Evolutionary conservation across 441 rosid species (phyloP).

Genomic region (Pelargonium cotyledonis): DNA sequence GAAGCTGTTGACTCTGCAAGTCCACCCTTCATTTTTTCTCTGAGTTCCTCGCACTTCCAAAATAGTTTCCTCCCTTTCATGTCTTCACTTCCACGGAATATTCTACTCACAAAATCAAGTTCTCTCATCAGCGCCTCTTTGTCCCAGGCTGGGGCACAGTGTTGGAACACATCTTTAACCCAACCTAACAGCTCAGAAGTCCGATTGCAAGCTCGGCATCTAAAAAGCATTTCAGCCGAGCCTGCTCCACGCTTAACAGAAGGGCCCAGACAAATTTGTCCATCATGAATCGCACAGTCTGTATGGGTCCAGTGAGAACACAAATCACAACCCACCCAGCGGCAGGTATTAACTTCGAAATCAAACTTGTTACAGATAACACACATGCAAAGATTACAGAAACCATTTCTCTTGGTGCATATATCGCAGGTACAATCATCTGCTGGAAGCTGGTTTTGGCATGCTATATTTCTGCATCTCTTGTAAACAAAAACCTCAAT

Average conservation of each 20-base stretch:
- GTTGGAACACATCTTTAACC: constrained; percentile 97
- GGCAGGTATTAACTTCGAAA: constrained; percentile 92
- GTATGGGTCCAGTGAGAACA: constrained; percentile 99
- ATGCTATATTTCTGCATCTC: constrained; percentile 87
- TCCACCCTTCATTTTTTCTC: constrained; percentile 77
- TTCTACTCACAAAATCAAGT: constrained; percentile 82
- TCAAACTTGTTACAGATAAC: constrained; percentile 95
- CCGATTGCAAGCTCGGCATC: constrained; percentile 80
- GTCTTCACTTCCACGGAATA: constrained; percentile 90
- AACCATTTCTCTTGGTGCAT: constrained; percentile 73
- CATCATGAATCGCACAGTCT: constrained; percentile 91
- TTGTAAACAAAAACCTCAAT: constrained; percentile 84
- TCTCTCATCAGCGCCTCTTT: constrained; percentile 74
- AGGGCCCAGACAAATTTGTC: constrained; percentile 69
- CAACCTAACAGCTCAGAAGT: constrained; percentile 92
- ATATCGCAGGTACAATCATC: constrained; percentile 85
- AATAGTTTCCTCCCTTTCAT: constrained; percentile 74
- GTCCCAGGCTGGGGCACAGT: constrained; percentile 92
- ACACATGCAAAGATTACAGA: constrained; percentile 97
- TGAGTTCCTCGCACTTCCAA: constrained; percentile 84
- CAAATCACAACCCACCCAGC: constrained; percentile 94
- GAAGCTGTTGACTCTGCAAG: constrained; percentile 62
- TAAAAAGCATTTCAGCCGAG: constrained; percentile 78
- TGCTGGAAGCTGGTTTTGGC: constrained; percentile 84
- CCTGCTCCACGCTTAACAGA: constrained; percentile 63